Evolutionary conservation across 345 rosid species (phyloP).

Genomic region (Lumnitzera racemosa): DNA sequence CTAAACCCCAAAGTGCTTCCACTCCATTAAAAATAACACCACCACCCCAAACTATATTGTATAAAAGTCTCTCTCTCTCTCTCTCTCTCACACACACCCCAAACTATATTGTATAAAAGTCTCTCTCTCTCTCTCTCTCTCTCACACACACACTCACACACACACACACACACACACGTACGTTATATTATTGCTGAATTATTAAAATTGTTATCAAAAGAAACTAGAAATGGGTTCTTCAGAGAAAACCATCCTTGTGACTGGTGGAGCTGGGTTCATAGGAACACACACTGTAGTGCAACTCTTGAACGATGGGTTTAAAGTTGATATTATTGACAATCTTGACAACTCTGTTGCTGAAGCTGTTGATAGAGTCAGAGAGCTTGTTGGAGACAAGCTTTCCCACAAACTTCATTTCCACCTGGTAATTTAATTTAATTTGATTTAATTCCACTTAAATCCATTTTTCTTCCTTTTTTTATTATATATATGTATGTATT

Average conservation of each 20-base stretch:
- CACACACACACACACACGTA: too few relatives aligned
- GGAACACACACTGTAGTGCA: slow-evolving; percentile 87
- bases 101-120: too few relatives aligned
- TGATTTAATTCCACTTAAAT: background rate
- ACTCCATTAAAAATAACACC: too few relatives aligned
- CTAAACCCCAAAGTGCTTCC: too few relatives aligned
- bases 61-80: too few relatives aligned
- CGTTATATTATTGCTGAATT: too few relatives aligned
- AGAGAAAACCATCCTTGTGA: slow-evolving; percentile 54
- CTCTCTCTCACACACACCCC: too few relatives aligned
- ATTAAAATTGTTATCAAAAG: too few relatives aligned
- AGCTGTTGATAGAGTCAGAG: slow-evolving; percentile 73
- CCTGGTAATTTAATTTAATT: slow-evolving; percentile 28
- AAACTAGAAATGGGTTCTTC: too few relatives aligned
- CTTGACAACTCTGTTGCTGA: slow-evolving; percentile 72
- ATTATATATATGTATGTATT: background rate
- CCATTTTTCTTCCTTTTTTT: background rate
- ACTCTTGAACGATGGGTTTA: slow-evolving; percentile 72
- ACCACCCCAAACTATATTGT: too few relatives aligned
- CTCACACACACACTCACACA: too few relatives aligned
- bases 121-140: too few relatives aligned
- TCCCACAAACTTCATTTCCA: slow-evolving; percentile 66
- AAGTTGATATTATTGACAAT: slow-evolving; percentile 77
- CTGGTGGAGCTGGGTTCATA: slow-evolving; percentile 97
- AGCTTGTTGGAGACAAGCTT: slow-evolving; percentile 72